Conservation (phyloP, 306 rosid species). For the Quercus alba region DNA sequence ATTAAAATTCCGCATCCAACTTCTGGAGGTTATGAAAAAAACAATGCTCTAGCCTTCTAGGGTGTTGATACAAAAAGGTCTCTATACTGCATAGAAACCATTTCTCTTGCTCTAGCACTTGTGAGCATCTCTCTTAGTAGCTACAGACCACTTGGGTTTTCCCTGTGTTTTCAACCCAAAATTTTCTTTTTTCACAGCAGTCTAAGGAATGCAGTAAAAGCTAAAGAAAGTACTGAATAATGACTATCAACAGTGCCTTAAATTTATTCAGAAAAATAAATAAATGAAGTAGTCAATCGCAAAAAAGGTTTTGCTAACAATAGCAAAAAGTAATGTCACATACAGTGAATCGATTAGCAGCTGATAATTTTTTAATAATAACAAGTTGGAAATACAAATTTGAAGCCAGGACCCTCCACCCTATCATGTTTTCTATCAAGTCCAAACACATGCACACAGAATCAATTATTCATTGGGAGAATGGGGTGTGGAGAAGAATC, state of each 20-base stretch:
- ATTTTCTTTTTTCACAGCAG: too few relatives aligned
- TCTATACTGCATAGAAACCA: background rate
- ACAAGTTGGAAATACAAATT: background rate
- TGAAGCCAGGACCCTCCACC: background rate
- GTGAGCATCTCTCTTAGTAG: too few relatives aligned
- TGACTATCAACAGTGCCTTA: background rate
- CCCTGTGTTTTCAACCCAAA: too few relatives aligned
- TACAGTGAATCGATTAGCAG: background rate
- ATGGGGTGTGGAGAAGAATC: background rate
- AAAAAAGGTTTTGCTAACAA: background rate
- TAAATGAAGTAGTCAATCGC: background rate
- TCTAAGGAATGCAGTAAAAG: too few relatives aligned
- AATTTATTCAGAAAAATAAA: background rate
- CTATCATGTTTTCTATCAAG: background rate
- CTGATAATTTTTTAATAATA: too few relatives aligned
- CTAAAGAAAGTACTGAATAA: background rate
- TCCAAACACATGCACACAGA: background rate
- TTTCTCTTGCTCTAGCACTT: background rate
- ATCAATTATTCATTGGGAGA: background rate
- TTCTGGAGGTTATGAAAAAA: too few relatives aligned
- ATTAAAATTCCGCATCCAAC: background rate
- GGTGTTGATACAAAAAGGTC: too few relatives aligned
- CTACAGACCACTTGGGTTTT: too few relatives aligned
- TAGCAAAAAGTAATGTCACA: background rate
- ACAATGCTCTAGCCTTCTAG: too few relatives aligned